These are phyloP conservation scores for Dactylis glomerata DNA, from an alignment of 176 grass and related monocot genomes.

Conservation along the genomic window DNA sequence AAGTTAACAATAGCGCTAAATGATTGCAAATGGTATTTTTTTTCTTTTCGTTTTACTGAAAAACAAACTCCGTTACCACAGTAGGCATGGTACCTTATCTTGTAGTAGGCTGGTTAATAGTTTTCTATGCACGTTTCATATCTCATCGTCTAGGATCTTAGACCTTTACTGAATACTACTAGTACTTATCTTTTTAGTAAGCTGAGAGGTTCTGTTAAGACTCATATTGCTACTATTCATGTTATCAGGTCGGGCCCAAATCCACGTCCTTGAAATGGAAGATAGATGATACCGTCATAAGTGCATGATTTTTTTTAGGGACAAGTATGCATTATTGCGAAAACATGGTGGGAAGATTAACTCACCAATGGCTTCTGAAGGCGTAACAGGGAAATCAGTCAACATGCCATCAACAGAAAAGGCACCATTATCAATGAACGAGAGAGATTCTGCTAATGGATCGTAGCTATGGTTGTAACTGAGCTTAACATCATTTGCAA, in stretches of 20 bases:
- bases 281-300: not conserved
- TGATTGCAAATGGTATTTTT: not conserved
- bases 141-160: not conserved
- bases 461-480: slow-evolving; percentile 92
- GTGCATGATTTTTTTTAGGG: not conserved
- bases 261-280: not conserved
- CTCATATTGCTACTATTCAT: not conserved
- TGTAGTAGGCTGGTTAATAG: not conserved
- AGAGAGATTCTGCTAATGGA: slow-evolving; percentile 76
- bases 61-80: not conserved
- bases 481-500: slow-evolving; percentile 70
- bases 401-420: slow-evolving; percentile 96
- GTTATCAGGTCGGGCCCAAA: not conserved
- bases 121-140: not conserved
- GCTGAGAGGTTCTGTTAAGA: not conserved
- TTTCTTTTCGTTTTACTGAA: not conserved
- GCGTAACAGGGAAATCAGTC: slow-evolving; percentile 75
- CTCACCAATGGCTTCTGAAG: slow-evolving; percentile 75
- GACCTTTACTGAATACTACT: not conserved
- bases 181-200: not conserved
- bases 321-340: not conserved
- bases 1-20: not conserved
- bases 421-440: slow-evolving; percentile 67
- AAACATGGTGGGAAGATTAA: slow-evolving; percentile 3
- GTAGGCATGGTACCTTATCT: not conserved